Conservation (phyloP, 768 basidiomycete species). For the Filobasidium wieringae region DNA sequence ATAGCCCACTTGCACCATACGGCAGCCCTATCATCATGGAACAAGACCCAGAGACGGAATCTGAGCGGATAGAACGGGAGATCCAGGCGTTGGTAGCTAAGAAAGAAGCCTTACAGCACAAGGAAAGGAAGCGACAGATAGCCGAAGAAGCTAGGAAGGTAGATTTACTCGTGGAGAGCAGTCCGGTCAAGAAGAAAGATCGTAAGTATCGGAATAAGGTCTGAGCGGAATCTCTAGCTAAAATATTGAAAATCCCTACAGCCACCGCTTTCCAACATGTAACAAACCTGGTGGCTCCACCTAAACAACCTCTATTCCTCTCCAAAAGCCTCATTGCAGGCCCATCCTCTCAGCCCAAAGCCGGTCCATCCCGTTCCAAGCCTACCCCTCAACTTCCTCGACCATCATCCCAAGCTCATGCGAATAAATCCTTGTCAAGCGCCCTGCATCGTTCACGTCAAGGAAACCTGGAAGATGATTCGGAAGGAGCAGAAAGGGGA, state of each 20-base stretch:
- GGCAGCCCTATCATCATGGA: not conserved
- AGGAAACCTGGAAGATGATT: not conserved
- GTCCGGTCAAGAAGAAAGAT: not conserved
- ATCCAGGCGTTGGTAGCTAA: not conserved
- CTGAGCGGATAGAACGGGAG: not conserved
- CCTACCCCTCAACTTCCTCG: not conserved
- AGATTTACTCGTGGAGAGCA: not conserved
- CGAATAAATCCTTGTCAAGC: not conserved
- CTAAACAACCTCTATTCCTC: not conserved
- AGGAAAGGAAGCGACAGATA: not conserved
- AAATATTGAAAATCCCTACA: too few relatives aligned
- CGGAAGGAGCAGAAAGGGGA: not conserved
- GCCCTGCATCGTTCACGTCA: not conserved
- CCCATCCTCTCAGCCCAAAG: not conserved
- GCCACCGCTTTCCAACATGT: not conserved
- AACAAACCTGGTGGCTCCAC: not conserved
- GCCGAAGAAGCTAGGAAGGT: not conserved
- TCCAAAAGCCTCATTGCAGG: not conserved
- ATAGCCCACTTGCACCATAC: too few relatives aligned
- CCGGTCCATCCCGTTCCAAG: not conserved
- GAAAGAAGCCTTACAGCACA: not conserved
- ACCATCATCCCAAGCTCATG: not conserved
- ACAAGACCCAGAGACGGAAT: not conserved
- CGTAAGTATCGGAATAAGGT: not conserved
- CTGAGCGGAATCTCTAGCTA: not conserved